Base-by-base conservation (phyloP, 2,329 filamentous ascomycete species). In the Colletotrichum paranaense region DNA sequence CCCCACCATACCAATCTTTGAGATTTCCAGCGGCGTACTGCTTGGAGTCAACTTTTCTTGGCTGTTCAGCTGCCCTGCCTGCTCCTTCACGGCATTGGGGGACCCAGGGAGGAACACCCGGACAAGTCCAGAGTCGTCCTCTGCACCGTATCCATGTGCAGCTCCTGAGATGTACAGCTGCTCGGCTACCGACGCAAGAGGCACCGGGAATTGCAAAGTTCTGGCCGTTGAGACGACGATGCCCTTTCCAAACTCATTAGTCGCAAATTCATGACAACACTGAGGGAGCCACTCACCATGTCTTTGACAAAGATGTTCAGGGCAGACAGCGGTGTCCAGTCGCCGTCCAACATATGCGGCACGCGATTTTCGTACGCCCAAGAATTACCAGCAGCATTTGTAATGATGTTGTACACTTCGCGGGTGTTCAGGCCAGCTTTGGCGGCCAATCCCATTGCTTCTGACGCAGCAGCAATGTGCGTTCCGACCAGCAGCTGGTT, bases 301-400 rank as follows among this genome's bases (percentile, higher is more conserved):
- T 83, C 80, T 59, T 82, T 80, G 2, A 81, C 76, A 26, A 83
- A 81, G 16, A 82, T 82, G 55, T 79, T 77, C 22, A 85, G 72
- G 1, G 83, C 80, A 8, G 80, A 81, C 38, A 79, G 77, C 19
- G 82, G 76, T 16, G 78, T 80, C 81, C 86, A 87, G 75, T 89
- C 87, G 67, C 87, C 84, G 24, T 83, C 82, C 52, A 91, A 79
- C 81, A 89, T 87, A 76, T 87, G 86, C 53, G 86, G 85, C 16
- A 85, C 86, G n/a, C 88, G 81, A 76, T 89, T 88, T 76, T 88
- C 86, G 81, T 90, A 90, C 82, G 90, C 89, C 84, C 87, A 90
- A 76, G 86, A 86, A 42, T 72, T 78, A 7, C 80, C 80, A 2
- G 79, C 79, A 2, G 79, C 78, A 38, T 77, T 78, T 24, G 63